A percentile compares a stretch with the other conserved stretches of the same genome.
phyloP scores from a whole-genome alignment of 495 filamentous ascomycete genomes.

The Penicillium lagena region DNA sequence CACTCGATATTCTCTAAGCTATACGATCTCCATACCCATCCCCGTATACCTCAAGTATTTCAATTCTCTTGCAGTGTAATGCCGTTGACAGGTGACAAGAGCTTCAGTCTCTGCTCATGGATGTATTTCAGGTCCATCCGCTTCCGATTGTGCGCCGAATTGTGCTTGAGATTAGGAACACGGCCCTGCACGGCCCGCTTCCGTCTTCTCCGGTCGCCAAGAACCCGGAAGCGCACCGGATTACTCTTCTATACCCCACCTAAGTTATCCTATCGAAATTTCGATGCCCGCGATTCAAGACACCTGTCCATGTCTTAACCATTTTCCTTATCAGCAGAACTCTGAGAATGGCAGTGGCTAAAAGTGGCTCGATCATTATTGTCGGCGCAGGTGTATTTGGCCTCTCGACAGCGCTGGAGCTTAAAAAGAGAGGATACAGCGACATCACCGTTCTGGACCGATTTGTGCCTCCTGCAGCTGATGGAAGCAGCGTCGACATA shows the following conservation, averaged over 20 bases:
- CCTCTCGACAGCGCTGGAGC: conserved; percentile 20
- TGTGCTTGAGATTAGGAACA: too few relatives aligned
- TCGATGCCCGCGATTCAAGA: neutral
- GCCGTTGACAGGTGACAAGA: too few relatives aligned
- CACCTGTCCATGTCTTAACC: neutral
- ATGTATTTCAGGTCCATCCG: too few relatives aligned
- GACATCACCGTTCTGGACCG: conserved; percentile 49
- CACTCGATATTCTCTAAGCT: too few relatives aligned
- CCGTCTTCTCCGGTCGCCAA: conserved; percentile 16
- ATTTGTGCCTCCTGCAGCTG: conserved; percentile 43
- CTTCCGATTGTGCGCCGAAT: too few relatives aligned
- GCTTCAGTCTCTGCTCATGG: too few relatives aligned
- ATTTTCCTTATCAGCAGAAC: neutral
- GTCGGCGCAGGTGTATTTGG: conserved; percentile 29
- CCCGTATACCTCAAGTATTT: too few relatives aligned
- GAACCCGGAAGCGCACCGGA: conserved; percentile 9
- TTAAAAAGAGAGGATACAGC: conserved; percentile 18
- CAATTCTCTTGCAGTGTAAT: too few relatives aligned
- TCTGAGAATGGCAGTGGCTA: conserved; percentile 13
- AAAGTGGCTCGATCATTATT: conserved; percentile 28
- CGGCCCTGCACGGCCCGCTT: conserved; percentile 7
- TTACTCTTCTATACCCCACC: conserved; percentile 1
- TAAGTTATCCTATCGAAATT: neutral
- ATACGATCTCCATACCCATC: too few relatives aligned
- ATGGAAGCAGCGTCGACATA: conserved; percentile 56